Evolutionary conservation across 2,329 filamentous ascomycete species (phyloP).

Genomic region (Trichoderma gracile): DNA sequence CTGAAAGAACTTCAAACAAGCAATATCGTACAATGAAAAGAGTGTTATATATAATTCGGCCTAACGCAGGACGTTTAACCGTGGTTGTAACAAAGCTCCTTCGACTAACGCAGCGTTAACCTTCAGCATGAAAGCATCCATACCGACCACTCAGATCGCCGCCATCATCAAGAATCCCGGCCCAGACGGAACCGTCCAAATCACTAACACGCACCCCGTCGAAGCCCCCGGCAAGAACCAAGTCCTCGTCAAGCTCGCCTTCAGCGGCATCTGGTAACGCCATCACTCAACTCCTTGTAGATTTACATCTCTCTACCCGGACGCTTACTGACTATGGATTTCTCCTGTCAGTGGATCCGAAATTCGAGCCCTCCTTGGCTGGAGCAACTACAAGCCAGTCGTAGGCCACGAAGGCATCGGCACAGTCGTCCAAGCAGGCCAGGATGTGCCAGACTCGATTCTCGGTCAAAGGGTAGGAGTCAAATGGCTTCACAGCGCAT

Average conservation of each 20-base stretch:
- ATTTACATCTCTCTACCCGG: not conserved
- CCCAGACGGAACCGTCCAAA: not conserved
- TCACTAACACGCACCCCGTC: not conserved
- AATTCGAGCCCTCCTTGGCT: constrained; percentile 35
- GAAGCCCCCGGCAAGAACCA: not conserved
- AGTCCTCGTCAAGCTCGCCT: constrained; percentile 19
- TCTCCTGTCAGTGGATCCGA: constrained; percentile 34
- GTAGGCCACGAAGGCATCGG: constrained; percentile 40
- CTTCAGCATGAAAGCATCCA: not conserved
- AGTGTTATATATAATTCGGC: too few species aligned
- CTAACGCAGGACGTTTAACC: too few species aligned
- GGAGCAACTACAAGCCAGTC: constrained; percentile 32
- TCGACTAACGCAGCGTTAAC: too few species aligned
- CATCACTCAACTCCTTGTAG: too few species aligned
- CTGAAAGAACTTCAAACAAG: not conserved
- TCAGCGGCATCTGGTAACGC: constrained; percentile 22
- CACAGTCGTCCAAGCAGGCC: constrained; percentile 35
- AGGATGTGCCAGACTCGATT: constrained; percentile 32
- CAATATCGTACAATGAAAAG: too few species aligned
- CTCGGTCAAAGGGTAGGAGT: constrained; percentile 44
- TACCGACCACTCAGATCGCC: not conserved
- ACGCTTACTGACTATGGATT: not conserved
- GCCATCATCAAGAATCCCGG: not conserved
- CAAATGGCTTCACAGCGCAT: constrained; percentile 49
- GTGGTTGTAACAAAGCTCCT: too few species aligned